Percentiles rank a stretch among this genome's conserved stretches.
Evolutionary conservation across 169 alveolate species (phyloP).

Genomic region (Neospora caninum): DNA sequence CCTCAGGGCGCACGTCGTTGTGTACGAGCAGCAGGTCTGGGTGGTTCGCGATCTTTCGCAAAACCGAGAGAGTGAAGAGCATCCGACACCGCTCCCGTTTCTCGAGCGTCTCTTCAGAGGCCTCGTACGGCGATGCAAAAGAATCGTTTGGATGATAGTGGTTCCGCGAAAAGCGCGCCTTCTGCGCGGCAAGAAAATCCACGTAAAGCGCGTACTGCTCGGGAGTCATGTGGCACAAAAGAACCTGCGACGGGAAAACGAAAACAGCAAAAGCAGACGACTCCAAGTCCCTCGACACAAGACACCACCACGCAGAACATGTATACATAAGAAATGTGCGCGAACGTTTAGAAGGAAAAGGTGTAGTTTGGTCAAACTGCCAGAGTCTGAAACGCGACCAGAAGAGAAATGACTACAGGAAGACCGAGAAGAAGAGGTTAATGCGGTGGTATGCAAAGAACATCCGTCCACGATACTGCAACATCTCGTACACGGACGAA

Average conservation of each 20-base stretch:
- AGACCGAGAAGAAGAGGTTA: background rate
- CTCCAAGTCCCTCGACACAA: no score
- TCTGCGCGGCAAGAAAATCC: slow-evolving; percentile 65
- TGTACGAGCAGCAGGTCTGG: slow-evolving; percentile 77
- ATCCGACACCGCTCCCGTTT: slow-evolving; percentile 20
- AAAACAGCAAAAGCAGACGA: background rate
- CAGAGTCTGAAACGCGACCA: background rate
- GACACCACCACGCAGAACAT: no score
- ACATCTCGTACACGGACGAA: no score
- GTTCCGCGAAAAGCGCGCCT: slow-evolving; percentile 25
- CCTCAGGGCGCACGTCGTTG: slow-evolving; percentile 19
- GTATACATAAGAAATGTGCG: no score
- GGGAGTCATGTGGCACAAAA: slow-evolving; percentile 76
- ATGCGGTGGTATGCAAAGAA: background rate
- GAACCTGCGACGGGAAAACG: slow-evolving; percentile 42
- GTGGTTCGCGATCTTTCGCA: slow-evolving; percentile 80
- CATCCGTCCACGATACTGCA: no score
- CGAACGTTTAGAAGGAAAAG: no score
- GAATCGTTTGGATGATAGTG: background rate
- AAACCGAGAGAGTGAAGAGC: slow-evolving; percentile 67
- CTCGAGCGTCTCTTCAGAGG: slow-evolving; percentile 8
- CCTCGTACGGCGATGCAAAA: background rate
- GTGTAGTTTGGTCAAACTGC: no score
- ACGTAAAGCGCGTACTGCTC: slow-evolving; percentile 79
- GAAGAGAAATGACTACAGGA: background rate